Conservation (phyloP, 306 rosid species). For the Pyrus betulifolia region DNA sequence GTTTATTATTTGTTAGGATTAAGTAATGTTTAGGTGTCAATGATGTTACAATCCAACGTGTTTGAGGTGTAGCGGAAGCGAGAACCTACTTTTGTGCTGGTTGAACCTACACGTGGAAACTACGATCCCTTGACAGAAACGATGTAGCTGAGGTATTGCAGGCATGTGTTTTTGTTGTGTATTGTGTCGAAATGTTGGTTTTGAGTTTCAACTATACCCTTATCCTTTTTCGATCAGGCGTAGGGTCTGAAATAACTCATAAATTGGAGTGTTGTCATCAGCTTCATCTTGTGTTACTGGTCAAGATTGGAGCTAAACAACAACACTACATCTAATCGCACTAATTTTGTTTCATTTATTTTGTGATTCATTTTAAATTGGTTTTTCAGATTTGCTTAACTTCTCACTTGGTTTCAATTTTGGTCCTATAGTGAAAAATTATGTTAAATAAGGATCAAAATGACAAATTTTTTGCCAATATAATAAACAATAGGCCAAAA, state of each 20-base stretch:
- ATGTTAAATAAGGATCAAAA: too few relatives aligned
- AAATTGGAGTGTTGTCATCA: slow-evolving; percentile 61
- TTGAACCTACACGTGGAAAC: slow-evolving; percentile 41
- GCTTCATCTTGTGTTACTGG: slow-evolving; percentile 41
- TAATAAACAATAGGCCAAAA: too few relatives aligned
- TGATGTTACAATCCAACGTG: slow-evolving; percentile 56
- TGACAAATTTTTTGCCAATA: too few relatives aligned
- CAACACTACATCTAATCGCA: slow-evolving; percentile 36
- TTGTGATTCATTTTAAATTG: too few relatives aligned
- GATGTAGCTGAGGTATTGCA: slow-evolving; percentile 25
- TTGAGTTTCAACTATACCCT: slow-evolving; percentile 54
- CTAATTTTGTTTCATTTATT: neutral
- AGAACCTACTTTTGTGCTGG: slow-evolving; percentile 28
- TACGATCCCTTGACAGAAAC: slow-evolving; percentile 33
- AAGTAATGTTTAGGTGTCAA: neutral
- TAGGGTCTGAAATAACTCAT: slow-evolving; percentile 55
- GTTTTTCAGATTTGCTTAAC: too few relatives aligned
- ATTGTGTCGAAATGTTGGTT: neutral
- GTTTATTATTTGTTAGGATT: neutral
- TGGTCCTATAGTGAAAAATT: too few relatives aligned
- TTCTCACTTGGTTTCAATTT: too few relatives aligned
- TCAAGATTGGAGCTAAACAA: slow-evolving; percentile 65
- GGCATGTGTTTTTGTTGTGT: neutral
- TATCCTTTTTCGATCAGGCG: too few relatives aligned
- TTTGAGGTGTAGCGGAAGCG: slow-evolving; percentile 25